Conservation (phyloP, 1,139 yeast genomes). For the Petasospora rhodanensis region DNA sequence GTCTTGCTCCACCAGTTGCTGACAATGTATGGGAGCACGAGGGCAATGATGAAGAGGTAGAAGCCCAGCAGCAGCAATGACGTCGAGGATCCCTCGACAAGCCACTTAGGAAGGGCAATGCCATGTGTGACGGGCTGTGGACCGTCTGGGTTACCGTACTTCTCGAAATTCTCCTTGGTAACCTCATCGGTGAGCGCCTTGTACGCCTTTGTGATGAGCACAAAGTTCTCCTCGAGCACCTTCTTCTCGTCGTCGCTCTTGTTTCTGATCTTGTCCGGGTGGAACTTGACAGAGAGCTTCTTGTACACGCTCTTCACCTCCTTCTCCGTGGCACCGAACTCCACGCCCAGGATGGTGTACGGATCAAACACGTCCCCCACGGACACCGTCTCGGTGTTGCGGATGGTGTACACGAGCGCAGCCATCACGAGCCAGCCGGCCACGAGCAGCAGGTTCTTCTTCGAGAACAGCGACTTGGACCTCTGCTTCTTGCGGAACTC, state of each 20-base stretch:
- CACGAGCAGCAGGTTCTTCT: slow-evolving; percentile 41
- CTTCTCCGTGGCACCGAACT: slow-evolving; percentile 64
- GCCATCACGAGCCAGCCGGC: slow-evolving; percentile 68
- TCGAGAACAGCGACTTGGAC: slow-evolving; percentile 37
- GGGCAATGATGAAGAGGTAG: slow-evolving; percentile 72
- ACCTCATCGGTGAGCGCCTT: slow-evolving; percentile 91
- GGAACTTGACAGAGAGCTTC: slow-evolving; percentile 80
- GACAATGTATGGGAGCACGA: slow-evolving; percentile 73
- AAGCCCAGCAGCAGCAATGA: slow-evolving; percentile 60
- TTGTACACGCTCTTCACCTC: slow-evolving; percentile 81
- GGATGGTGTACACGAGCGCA: slow-evolving; percentile 46
- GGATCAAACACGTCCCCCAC: slow-evolving; percentile 74
- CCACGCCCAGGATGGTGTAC: slow-evolving; percentile 75
- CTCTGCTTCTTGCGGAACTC: no score
- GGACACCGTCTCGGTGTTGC: slow-evolving; percentile 35
- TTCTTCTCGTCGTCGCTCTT: slow-evolving; percentile 56
- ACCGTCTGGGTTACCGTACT: slow-evolving; percentile 97
- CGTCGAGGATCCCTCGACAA: slow-evolving; percentile 81
- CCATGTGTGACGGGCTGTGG: slow-evolving; percentile 95
- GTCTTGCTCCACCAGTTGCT: slow-evolving; percentile 89
- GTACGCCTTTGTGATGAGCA: slow-evolving; percentile 85
- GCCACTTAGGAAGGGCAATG: slow-evolving; percentile 88
- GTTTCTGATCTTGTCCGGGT: slow-evolving; percentile 85
- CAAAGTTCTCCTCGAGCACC: slow-evolving; percentile 70
- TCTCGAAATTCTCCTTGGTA: slow-evolving; percentile 74